phyloP scores from a whole-genome alignment of 805 yeast species.

The Candida chauliodis region DNA sequence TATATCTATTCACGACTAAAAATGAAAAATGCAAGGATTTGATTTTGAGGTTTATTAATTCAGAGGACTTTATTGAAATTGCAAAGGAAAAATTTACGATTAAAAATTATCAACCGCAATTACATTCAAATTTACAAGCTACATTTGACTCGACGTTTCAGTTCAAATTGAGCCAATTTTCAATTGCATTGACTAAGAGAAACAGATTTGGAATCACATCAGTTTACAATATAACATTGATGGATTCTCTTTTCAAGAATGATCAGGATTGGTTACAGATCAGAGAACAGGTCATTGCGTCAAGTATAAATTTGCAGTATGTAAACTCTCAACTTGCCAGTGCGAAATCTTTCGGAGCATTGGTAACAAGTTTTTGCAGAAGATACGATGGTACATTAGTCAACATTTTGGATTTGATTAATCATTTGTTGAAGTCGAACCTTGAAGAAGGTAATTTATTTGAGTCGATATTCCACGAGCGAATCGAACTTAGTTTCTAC shows the following conservation, averaged over 20 bases:
- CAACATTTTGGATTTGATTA: conserved; percentile 37
- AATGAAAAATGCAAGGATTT: conserved; percentile 36
- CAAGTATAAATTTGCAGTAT: conserved; percentile 62
- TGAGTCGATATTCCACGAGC: conserved; percentile 50
- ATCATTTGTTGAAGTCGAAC: conserved; percentile 50
- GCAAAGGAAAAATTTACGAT: conserved; percentile 36
- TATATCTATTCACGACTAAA: conserved; percentile 60
- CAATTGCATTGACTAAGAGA: conserved; percentile 41
- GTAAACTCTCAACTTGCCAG: conserved; percentile 64
- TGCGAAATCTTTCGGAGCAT: conserved; percentile 75
- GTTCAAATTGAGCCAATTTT: conserved; percentile 49
- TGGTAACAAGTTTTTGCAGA: conserved; percentile 63
- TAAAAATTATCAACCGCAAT: conserved; percentile 41
- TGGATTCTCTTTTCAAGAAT: conserved; percentile 57
- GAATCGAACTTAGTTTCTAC: conserved; percentile 66
- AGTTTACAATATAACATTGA: conserved; percentile 55
- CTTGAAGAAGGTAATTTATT: conserved; percentile 50
- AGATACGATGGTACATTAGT: conserved; percentile 22
- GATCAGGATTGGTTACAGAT: conserved; percentile 39
- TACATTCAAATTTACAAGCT: conserved; percentile 43
- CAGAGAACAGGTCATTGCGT: conserved; percentile 49
- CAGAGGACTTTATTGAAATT: conserved; percentile 30
- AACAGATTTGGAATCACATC: conserved; percentile 51
- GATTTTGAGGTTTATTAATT: conserved; percentile 41
- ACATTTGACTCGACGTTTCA: conserved; percentile 48